These are phyloP conservation scores for Phylloboletellus chloephorus DNA, from an alignment of 1,284 basidiomycete species.

Conservation along the genomic window DNA sequence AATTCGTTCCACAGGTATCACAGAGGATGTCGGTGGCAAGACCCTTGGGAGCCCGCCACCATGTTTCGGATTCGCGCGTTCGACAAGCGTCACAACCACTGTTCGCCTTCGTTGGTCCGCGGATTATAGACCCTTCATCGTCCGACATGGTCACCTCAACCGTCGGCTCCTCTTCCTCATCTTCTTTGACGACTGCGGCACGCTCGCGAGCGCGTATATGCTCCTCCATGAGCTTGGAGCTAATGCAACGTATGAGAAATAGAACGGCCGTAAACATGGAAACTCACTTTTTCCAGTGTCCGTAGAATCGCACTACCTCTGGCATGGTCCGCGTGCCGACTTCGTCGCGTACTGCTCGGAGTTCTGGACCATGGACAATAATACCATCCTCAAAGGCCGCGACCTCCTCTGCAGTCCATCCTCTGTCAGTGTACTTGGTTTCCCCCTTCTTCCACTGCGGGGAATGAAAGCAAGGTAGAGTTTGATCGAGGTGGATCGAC, in stretches of 20 bases:
- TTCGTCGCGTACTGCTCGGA: constrained; percentile 72
- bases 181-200: constrained; percentile 43
- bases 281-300: constrained; percentile 77
- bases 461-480: constrained; percentile 3
- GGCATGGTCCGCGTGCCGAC: constrained; percentile 63
- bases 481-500: constrained; percentile 6
- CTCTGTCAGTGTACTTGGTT: constrained; percentile 59
- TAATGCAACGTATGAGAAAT: constrained; percentile 28
- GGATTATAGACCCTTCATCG: constrained; percentile 71
- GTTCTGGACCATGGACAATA: constrained; percentile 65
- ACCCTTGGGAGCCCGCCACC: constrained; percentile 86
- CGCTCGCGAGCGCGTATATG: constrained; percentile 48
- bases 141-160: constrained; percentile 47
- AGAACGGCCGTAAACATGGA: constrained; percentile 2
- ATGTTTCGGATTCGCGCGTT: constrained; percentile 65
- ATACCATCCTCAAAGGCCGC: constrained; percentile 76
- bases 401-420: constrained; percentile 69
- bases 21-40: constrained; percentile 70
- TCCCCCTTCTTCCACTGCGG: constrained; percentile 71
- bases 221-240: constrained; percentile 61
- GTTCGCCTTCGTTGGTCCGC: constrained; percentile 50
- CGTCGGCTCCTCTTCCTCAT: constrained; percentile 33
- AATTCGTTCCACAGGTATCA: constrained; percentile 74
- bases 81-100: constrained; percentile 71
- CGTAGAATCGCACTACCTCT: constrained; percentile 81